phyloP scores from a whole-genome alignment of 352 stramenopile species.

The Phytopythium mirpurense region DNA sequence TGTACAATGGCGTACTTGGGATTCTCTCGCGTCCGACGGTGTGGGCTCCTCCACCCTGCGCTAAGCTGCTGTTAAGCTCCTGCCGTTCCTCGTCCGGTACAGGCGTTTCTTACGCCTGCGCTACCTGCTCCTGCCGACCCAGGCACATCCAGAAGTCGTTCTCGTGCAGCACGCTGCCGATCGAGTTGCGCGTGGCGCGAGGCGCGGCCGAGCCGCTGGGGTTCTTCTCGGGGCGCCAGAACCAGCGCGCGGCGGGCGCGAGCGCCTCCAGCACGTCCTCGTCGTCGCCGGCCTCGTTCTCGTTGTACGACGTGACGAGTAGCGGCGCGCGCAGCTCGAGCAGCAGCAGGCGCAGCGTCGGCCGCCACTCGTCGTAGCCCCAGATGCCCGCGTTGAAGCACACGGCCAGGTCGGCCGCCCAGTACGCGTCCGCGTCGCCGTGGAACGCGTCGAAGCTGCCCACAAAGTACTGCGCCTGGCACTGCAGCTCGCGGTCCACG shows the following conservation, averaged over 20 bases:
- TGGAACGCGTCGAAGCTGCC: slow-evolving; percentile 61
- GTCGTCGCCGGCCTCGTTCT: slow-evolving; percentile 73
- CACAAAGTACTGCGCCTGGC: slow-evolving; percentile 66
- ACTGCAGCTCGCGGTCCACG: slow-evolving; percentile 13
- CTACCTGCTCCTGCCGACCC: slow-evolving; percentile 8
- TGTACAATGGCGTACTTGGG: slow-evolving; percentile 3
- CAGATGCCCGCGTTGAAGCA: slow-evolving; percentile 87
- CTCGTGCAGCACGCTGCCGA: slow-evolving; percentile 57
- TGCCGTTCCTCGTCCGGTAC: no score
- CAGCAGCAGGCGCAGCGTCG: slow-evolving; percentile 62
- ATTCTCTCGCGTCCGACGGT: no score
- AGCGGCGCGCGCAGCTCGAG: slow-evolving; percentile 46
- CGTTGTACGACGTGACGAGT: slow-evolving; percentile 84
- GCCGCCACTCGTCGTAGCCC: slow-evolving; percentile 86
- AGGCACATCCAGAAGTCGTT: slow-evolving; percentile 86
- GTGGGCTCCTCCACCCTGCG: no score
- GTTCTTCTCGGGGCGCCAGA: slow-evolving; percentile 75
- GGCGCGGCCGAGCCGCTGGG: slow-evolving; percentile 29
- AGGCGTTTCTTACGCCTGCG: background rate
- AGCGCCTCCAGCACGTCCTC: slow-evolving; percentile 67
- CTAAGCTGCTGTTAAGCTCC: no score
- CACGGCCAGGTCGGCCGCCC: slow-evolving; percentile 50
- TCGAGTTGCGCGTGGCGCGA: slow-evolving; percentile 52
- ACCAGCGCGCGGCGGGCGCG: slow-evolving; percentile 35
- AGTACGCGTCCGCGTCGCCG: slow-evolving; percentile 34